Evolutionary conservation across 1,284 basidiomycete species (phyloP), one percentile per base, ranked within the genome.

Genomic region (Omphalotus olearius): DNA sequence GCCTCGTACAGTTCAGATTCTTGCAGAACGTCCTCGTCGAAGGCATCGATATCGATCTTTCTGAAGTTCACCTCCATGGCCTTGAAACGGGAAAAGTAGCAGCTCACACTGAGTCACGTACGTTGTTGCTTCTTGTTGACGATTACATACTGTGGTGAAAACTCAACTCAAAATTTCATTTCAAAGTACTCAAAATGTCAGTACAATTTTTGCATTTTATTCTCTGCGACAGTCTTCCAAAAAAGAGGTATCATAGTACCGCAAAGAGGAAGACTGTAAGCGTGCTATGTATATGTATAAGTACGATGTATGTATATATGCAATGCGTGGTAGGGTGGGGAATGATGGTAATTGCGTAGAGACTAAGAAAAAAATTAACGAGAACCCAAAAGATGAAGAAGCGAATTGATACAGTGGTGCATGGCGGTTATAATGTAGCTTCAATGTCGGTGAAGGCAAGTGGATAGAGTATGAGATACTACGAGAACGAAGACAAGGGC

Each of bases 41-140:
- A 94, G 46, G 77, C 79, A 72, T 98, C 95, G 62, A 98, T 91
- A 70, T 98, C 89, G 72, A 98, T 94, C 72, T 94, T 95, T 59
- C 94, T 80, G 70, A 93, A 97, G 56, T 82, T 82, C 60, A 73
- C 75, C 56, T 87, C 80, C 88, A 91, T 91, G 44, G 61, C 7
- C 30, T 33, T 33, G 7, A 33, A 33, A 10, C 4, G 13, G 30
- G 23, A 23, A 33, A 2, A 33, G 30, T 33, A 13, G 13, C 13
- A 13, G 30, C 3, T 33, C 4, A 13, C n/a, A n/a, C n/a, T n/a
- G n/a, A 33, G 30, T 33, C 2, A 33, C 30, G 2, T 2, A 7
- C 3, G 30, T 10, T 33, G 30, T 33, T 33, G 30, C 9, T 13
- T 33, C 3, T 33, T 33, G 13, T 33, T 33, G 30, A 33, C 13